Conservation (phyloP, 2,329 filamentous ascomycete genomes). For the Neopestalotiopsis sp. region DNA sequence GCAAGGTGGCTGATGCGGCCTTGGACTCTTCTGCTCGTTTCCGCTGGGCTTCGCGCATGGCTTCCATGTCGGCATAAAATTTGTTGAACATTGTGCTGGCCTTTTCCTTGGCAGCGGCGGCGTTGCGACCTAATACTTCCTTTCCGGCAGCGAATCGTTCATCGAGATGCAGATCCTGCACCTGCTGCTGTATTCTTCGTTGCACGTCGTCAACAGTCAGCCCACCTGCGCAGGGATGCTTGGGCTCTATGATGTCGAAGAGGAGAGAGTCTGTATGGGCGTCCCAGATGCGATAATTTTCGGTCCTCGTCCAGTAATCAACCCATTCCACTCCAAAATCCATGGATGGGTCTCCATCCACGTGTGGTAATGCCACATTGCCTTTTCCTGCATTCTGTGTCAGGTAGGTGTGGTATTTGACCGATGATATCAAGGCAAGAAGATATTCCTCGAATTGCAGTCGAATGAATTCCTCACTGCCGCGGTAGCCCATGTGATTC, state of each 20-base stretch:
- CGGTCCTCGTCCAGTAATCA: conserved; percentile 83
- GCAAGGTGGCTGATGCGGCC: conserved; percentile 29
- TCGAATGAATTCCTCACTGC: conserved; percentile 96
- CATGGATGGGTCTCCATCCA: conserved; percentile 81
- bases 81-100: conserved; percentile 86
- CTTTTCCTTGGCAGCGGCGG: conserved; percentile 88
- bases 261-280: conserved; percentile 81
- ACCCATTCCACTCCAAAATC: conserved; percentile 89
- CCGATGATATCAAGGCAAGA: conserved; percentile 82
- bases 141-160: conserved; percentile 84
- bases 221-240: conserved; percentile 91
- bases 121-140: conserved; percentile 85
- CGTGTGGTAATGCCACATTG: conserved; percentile 65
- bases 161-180: conserved; percentile 92
- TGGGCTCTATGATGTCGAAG: conserved; percentile 92
- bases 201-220: conserved; percentile 95
- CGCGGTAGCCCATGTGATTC: conserved; percentile 93
- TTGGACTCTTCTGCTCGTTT: conserved; percentile 64
- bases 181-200: conserved; percentile 85
- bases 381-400: conserved; percentile 59
- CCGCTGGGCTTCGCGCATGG: conserved; percentile 75
- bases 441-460: conserved; percentile 98
- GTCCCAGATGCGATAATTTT: conserved; percentile 92
- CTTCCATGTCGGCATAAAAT: conserved; percentile 89
- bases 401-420: conserved; percentile 84